These are phyloP conservation scores for Ilyonectria mors-panacis DNA, from an alignment of 2,329 filamentous ascomycete genomes.

Conservation along the genomic window DNA sequence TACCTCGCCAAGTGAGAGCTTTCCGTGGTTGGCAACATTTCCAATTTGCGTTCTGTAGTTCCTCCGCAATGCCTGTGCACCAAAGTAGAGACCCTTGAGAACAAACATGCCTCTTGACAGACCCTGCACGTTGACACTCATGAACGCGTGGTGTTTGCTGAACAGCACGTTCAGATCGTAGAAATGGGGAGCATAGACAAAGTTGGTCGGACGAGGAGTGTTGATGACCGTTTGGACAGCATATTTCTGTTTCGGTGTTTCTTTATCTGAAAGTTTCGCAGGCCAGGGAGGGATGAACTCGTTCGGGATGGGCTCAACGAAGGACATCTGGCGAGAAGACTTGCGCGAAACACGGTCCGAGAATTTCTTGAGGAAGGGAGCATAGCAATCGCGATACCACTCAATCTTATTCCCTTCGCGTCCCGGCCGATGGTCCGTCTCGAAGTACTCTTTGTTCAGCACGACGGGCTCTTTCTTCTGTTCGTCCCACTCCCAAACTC, in stretches of 20 bases:
- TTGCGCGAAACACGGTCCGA: conserved; percentile 52
- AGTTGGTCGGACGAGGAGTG: conserved; percentile 47
- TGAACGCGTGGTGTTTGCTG: conserved; percentile 53
- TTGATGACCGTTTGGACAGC: conserved; percentile 48
- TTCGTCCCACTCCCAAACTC: conserved; percentile 56
- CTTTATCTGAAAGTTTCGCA: conserved; percentile 31
- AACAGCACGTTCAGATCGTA: conserved; percentile 61
- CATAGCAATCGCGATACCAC: conserved; percentile 61
- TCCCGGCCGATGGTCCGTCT: conserved; percentile 55
- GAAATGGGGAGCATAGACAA: conserved; percentile 61
- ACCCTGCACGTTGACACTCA: conserved; percentile 59
- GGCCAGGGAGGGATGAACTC: conserved; percentile 58
- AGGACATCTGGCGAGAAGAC: conserved; percentile 50
- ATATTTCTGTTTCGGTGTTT: conserved; percentile 39
- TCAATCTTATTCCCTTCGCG: conserved; percentile 54
- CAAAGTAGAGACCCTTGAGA: conserved; percentile 58
- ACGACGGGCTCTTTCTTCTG: conserved; percentile 48
- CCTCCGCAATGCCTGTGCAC: conserved; percentile 53
- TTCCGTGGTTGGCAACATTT: conserved; percentile 54
- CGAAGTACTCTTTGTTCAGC: conserved; percentile 54
- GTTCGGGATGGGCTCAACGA: conserved; percentile 60
- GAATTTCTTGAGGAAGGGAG: conserved; percentile 57
- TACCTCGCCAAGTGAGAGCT: conserved; percentile 50
- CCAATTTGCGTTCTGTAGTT: conserved; percentile 58
- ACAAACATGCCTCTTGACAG: conserved; percentile 58